These are phyloP conservation scores for Inonotus obliquus DNA, from an alignment of 1,284 basidiomycete genomes.

Conservation along the genomic window DNA sequence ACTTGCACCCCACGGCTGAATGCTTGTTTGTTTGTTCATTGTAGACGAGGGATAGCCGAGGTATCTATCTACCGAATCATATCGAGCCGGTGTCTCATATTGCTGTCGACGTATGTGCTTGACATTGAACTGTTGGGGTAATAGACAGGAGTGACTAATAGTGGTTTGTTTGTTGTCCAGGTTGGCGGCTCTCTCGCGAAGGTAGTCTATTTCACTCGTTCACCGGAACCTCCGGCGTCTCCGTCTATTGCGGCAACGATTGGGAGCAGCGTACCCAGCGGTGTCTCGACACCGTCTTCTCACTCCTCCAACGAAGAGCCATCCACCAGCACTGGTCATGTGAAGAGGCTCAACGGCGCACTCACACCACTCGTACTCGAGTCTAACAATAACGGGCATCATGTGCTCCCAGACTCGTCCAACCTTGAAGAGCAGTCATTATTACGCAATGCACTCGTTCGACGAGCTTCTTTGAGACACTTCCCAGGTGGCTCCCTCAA, in stretches of 20 bases:
- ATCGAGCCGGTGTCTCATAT: conserved; percentile 97
- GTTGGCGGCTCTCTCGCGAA: conserved; percentile 97
- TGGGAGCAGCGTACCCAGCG: conserved; percentile 45
- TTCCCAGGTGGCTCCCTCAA: conserved; percentile 96
- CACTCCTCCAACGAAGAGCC: conserved; percentile 36
- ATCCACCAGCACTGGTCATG: conserved; percentile 22
- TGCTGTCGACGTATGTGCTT: conserved; percentile 80
- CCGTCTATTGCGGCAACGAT: conserved; percentile 57
- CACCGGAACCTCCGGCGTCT: conserved; percentile 71
- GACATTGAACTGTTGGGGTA: conserved; percentile 7
- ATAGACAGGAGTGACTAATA: conserved; percentile 5
- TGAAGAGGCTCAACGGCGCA: conserved; percentile 53
- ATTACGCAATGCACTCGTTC: conserved; percentile 61
- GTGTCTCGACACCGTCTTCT: conserved; percentile 46
- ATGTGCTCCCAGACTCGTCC: conserved; percentile 4
- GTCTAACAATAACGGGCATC: conserved; percentile 28
- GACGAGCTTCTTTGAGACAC: conserved; percentile 68
- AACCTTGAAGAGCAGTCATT: conserved; percentile 22
- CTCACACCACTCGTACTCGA: conserved; percentile 79
- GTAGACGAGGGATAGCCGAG: conserved; percentile 87
- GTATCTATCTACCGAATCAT: conserved; percentile 93
- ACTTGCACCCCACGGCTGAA: conserved; percentile 7
- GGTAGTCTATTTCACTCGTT: conserved; percentile 97
- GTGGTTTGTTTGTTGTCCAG: conserved; percentile 37
- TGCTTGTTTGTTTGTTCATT: background rate